Percentiles rank a stretch among this genome's conserved stretches.
Conservation (phyloP, 345 rosid genomes). For the Eucalyptus cloeziana region DNA sequence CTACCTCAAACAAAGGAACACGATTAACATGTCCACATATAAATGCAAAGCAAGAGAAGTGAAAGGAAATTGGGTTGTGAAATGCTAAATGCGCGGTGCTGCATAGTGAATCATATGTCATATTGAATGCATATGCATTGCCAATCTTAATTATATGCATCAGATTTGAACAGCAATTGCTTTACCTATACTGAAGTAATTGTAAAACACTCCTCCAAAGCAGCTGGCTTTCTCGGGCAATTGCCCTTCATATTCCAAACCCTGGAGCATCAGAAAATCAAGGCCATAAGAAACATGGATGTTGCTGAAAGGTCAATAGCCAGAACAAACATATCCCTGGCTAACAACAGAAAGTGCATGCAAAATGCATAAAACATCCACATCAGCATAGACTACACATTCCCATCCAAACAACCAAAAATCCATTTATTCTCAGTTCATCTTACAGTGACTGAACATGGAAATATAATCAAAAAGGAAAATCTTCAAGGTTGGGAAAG, state of each 20-base stretch:
- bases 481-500: background rate
- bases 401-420: background rate
- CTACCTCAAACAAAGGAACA: background rate
- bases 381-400: background rate
- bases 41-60: background rate
- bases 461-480: background rate
- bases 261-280: conserved; percentile 24
- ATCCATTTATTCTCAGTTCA: background rate
- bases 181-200: conserved; percentile 91
- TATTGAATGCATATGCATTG: background rate
- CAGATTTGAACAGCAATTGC: background rate
- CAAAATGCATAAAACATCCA: background rate
- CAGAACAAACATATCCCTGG: background rate
- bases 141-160: background rate
- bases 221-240: conserved; percentile 39
- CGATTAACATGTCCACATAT: background rate
- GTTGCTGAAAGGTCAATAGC: background rate
- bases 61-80: background rate
- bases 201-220: conserved; percentile 85
- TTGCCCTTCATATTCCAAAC: conserved; percentile 48
- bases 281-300: background rate
- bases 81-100: background rate
- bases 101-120: background rate
- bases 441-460: background rate
- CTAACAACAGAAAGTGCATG: background rate